These are phyloP conservation scores for Cordyceps fumosorosea DNA, from an alignment of 2,329 filamentous ascomycete genomes.

Conservation along the genomic window DNA sequence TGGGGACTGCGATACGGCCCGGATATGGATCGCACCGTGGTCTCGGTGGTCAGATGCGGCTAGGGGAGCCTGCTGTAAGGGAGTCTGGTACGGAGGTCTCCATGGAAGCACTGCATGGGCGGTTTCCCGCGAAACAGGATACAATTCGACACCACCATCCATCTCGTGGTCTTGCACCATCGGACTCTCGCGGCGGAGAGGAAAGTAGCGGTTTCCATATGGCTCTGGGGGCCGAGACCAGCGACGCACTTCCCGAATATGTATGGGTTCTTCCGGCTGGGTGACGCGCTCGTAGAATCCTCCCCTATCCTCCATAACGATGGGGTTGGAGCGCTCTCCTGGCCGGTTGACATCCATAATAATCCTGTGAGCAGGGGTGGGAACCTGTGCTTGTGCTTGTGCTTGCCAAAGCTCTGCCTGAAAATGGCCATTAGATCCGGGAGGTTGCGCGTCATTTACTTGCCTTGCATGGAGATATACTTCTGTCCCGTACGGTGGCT, in stretches of 20 bases:
- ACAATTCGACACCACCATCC: conserved; percentile 5
- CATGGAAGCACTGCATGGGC: background rate
- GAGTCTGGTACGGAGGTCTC: background rate
- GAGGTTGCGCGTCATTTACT: conserved; percentile 7
- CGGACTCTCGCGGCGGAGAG: conserved; percentile 1
- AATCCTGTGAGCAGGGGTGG: conserved; percentile 22
- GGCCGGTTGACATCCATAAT: conserved; percentile 25
- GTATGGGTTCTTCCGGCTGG: conserved; percentile 14
- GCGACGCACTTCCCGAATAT: conserved; percentile 14
- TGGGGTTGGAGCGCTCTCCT: conserved; percentile 26
- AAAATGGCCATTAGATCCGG: background rate
- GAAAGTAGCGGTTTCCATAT: conserved; percentile 1
- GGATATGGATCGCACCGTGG: conserved; percentile 1
- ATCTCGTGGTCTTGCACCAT: conserved; percentile 6
- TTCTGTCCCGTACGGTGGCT: background rate
- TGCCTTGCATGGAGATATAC: background rate
- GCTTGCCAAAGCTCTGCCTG: conserved; percentile 6
- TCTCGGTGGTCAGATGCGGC: background rate
- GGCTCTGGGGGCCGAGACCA: conserved; percentile 7
- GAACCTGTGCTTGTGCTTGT: conserved; percentile 14
- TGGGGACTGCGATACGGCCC: background rate
- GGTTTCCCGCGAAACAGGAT: background rate
- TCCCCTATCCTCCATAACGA: conserved; percentile 35
- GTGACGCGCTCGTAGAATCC: conserved; percentile 31
- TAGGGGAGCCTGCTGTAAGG: background rate